These are phyloP conservation scores for Camelina laxa DNA, from an alignment of 345 rosid species.

Conservation along the genomic window DNA sequence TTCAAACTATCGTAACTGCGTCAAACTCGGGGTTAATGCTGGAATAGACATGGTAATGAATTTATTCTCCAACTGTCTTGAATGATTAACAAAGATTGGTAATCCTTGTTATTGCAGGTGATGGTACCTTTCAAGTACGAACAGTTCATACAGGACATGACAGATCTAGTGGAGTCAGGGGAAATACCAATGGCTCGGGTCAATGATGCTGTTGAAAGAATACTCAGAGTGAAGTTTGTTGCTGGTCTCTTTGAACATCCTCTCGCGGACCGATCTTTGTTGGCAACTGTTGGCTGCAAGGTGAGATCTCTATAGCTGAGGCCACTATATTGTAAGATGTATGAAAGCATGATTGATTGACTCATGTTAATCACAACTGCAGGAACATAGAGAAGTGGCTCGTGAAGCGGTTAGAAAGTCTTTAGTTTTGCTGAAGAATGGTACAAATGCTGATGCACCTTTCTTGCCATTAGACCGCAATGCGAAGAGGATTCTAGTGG, in stretches of 20 bases:
- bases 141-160: constrained; percentile 58
- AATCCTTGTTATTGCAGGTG: constrained; percentile 54
- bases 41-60: constrained; percentile 85
- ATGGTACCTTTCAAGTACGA: constrained; percentile 74
- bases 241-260: constrained; percentile 85
- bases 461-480: constrained; percentile 65
- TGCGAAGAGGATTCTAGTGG: constrained; percentile 65
- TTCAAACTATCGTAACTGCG: constrained; percentile 62
- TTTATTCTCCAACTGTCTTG: constrained; percentile 2
- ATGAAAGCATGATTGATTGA: constrained; percentile 12
- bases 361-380: background rate
- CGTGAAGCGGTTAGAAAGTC: constrained; percentile 90
- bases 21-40: constrained; percentile 72
- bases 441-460: constrained; percentile 52
- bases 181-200: constrained; percentile 71
- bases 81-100: constrained; percentile 13
- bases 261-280: constrained; percentile 69
- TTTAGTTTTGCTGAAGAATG: constrained; percentile 76
- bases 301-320: constrained; percentile 39
- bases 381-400: constrained; percentile 71
- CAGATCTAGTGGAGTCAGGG: constrained; percentile 67
- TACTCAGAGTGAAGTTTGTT: constrained; percentile 84
- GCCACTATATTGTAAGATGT: constrained; percentile 12
- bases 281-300: constrained; percentile 78
- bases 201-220: constrained; percentile 82